Conservation (phyloP, 495 filamentous ascomycete genomes). For the Cudoniella acicularis region DNA sequence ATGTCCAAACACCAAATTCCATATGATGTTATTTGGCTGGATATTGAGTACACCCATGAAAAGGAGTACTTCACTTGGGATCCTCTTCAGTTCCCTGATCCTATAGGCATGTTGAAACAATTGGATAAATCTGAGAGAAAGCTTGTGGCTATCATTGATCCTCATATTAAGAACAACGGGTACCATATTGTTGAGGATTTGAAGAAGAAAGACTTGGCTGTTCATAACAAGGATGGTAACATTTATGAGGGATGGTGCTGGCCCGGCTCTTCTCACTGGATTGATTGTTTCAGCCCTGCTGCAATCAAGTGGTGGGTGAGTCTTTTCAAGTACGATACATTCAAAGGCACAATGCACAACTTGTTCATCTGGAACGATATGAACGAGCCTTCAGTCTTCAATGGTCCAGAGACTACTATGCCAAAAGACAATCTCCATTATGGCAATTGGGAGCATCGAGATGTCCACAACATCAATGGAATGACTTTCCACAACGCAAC, state of each 20-base stretch:
- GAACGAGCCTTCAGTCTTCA: slow-evolving; percentile 99
- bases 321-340: slow-evolving; percentile 81
- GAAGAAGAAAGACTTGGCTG: slow-evolving; percentile 74
- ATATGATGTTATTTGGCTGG: slow-evolving; percentile 98
- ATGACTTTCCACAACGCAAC: slow-evolving; percentile 93
- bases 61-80: slow-evolving; percentile 99
- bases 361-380: slow-evolving; percentile 99
- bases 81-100: slow-evolving; percentile 76
- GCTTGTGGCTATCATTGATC: slow-evolving; percentile 91
- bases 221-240: slow-evolving; percentile 84
- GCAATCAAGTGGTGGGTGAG: slow-evolving; percentile 83
- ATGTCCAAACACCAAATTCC: slow-evolving; percentile 94
- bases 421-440: slow-evolving; percentile 94
- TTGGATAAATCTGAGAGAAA: slow-evolving; percentile 80
- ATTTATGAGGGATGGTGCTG: slow-evolving; percentile 97
- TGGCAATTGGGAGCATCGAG: slow-evolving; percentile 93
- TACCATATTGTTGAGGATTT: slow-evolving; percentile 77
- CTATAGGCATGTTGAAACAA: slow-evolving; percentile 81
- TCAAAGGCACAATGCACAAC: slow-evolving; percentile 78
- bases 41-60: slow-evolving; percentile 93
- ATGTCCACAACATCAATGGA: slow-evolving; percentile 92
- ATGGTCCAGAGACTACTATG: slow-evolving; percentile 96
- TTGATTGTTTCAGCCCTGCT: slow-evolving; percentile 89
- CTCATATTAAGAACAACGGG: slow-evolving; percentile 90
- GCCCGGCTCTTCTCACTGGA: slow-evolving; percentile 94